Conservation (phyloP, 139 green algal genomes). For the Coelastrella sp. region DNA sequence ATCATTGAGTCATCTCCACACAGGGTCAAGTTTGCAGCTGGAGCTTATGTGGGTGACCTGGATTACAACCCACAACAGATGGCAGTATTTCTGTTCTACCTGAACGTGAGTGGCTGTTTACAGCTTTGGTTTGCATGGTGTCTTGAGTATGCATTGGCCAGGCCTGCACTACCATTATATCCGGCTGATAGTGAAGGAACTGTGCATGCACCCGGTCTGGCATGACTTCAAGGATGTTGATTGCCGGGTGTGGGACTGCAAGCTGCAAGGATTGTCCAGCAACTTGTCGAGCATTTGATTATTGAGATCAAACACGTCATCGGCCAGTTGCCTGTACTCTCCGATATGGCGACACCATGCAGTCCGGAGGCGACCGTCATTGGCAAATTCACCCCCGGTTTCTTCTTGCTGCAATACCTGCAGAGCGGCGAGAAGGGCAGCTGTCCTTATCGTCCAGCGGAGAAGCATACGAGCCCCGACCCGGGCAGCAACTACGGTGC, state of each 20-base stretch:
- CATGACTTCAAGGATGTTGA: no score
- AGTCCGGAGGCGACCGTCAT: no score
- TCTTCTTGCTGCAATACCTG: background rate
- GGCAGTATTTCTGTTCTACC: constrained; percentile 36
- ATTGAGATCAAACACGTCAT: no score
- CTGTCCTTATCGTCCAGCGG: constrained; percentile 14
- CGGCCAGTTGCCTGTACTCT: no score
- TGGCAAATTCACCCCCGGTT: no score
- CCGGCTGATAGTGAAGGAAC: no score
- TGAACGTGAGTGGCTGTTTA: constrained; percentile 16
- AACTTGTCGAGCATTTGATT: no score
- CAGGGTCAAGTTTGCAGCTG: constrained; percentile 19
- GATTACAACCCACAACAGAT: constrained; percentile 35
- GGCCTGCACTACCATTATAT: no score
- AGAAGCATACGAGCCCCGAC: constrained; percentile 8
- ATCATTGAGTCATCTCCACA: background rate
- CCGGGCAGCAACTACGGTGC: constrained; percentile 30
- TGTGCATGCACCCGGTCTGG: no score
- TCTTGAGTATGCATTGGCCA: background rate
- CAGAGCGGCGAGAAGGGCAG: background rate
- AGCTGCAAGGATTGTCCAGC: no score
- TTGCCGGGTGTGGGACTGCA: no score
- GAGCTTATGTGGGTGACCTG: constrained; percentile 17
- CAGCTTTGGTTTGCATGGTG: background rate
- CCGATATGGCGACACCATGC: no score